Evolutionary conservation across 306 rosid genomes (phyloP).

Genomic region (Argentina anserina): DNA sequence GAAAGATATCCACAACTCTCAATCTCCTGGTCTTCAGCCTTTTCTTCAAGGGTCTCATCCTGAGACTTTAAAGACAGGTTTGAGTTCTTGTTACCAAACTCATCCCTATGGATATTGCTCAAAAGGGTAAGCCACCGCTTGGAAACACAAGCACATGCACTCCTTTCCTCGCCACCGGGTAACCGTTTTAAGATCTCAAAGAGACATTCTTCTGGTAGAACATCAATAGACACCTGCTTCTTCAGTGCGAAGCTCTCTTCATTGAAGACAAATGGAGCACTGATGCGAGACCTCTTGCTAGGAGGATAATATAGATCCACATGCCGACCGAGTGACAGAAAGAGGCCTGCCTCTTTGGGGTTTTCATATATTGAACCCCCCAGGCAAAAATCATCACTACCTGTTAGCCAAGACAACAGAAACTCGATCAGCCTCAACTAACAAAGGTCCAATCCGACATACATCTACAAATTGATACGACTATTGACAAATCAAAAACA

Average conservation of each 20-base stretch:
- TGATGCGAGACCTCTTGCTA: slow-evolving; percentile 67
- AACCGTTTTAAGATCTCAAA: slow-evolving; percentile 90
- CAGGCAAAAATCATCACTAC: slow-evolving; percentile 66
- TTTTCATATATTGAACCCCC: slow-evolving; percentile 72
- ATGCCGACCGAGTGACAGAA: slow-evolving; percentile 67
- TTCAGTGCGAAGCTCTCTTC: slow-evolving; percentile 53
- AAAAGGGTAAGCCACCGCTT: slow-evolving; percentile 88
- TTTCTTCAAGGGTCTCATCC: slow-evolving; percentile 22
- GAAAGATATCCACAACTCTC: slow-evolving; percentile 72
- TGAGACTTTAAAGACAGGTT: slow-evolving; percentile 13
- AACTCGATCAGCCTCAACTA: slow-evolving; percentile 10
- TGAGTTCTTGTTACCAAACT: slow-evolving; percentile 35
- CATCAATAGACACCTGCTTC: slow-evolving; percentile 59
- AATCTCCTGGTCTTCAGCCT: slow-evolving; percentile 43
- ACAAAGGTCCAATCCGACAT: not conserved
- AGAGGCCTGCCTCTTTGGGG: slow-evolving; percentile 70
- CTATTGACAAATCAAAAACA: not conserved
- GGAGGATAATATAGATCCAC: slow-evolving; percentile 61
- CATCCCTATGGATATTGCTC: slow-evolving; percentile 57
- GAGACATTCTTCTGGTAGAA: slow-evolving; percentile 88
- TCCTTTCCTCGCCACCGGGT: slow-evolving; percentile 73
- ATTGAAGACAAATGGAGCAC: slow-evolving; percentile 48
- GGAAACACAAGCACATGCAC: slow-evolving; percentile 71
- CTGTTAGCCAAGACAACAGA: slow-evolving; percentile 41
- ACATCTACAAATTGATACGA: not conserved